Base-by-base conservation (phyloP, 2,329 filamentous ascomycete species). In the Microcera coccophila region DNA sequence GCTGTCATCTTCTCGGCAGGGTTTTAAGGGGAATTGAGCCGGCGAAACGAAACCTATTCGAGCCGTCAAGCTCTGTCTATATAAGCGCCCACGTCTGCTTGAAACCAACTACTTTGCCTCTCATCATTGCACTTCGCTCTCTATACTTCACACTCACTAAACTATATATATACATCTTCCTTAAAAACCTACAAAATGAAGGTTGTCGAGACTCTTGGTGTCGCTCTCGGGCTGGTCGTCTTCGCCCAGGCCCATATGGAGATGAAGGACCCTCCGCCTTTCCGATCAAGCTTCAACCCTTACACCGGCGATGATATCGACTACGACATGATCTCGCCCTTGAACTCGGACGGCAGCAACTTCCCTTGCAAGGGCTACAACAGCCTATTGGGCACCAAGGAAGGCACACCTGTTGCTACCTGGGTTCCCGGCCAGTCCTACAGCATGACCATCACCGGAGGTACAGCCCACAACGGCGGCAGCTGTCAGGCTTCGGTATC, bases 401-500 rank as follows among this genome's bases (percentile, higher is more conserved):
- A 67, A 36, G 79, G 79, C 50, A 63, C 68, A 15, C 64, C 79
- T 4, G 76, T 81, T 15, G 79, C 76, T 26, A 78, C 72, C 18
- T 90, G 84, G 63, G 60, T 67, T 4, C 75, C 82, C 5, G 87
- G 87, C 24, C 64, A 73, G 42, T 65, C 69, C 21, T 81, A 87
- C 65, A 76, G 78, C 52, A 73, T 90, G 65, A 78, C 74, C 45
- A 69, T 90, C 41, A 68, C 66, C 45, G 86, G 85, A 26, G 75
- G 75, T 38, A 79, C 81, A 34, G 65, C 64, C 39, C 85, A 89
- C 67, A 70, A 72, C 28, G 86, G 87, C 31, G 87, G 87, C 31
- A 87, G 82, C 9, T 90, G 87, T 67, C 87, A 93, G 67, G 71
- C 87, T 36, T 79, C 82, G 3, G 71, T 91, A 20, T 87, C 83